phyloP scores from a whole-genome alignment of 139 green algal species.

The Dunaliella primolecta region DNA sequence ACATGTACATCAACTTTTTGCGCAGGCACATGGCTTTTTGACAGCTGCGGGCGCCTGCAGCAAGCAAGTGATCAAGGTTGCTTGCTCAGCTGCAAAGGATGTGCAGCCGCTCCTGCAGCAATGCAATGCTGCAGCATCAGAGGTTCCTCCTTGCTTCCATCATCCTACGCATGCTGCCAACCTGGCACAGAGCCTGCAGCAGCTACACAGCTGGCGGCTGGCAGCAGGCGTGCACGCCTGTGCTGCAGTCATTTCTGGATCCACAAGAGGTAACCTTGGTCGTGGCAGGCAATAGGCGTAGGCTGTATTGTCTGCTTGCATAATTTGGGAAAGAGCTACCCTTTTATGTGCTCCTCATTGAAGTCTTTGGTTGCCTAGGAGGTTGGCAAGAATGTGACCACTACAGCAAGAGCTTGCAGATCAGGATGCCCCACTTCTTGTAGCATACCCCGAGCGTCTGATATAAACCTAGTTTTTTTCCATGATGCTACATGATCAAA shows the following conservation, averaged over 20 bases:
- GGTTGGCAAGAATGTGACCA: no score
- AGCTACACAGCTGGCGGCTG: background rate
- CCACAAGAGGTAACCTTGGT: no score
- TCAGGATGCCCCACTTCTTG: no score
- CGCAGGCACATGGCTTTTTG: background rate
- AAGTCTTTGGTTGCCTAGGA: no score
- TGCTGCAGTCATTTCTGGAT: background rate
- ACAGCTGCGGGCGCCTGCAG: background rate
- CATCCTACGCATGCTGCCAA: background rate
- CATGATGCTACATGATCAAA: no score
- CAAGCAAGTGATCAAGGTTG: background rate
- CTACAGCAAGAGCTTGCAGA: no score
- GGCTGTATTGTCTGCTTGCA: no score
- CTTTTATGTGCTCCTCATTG: no score
- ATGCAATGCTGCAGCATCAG: background rate
- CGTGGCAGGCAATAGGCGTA: no score
- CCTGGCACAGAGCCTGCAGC: background rate
- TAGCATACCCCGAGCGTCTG: no score
- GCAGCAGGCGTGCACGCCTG: background rate
- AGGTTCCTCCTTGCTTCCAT: background rate
- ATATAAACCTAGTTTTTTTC: no score
- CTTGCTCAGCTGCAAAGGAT: background rate
- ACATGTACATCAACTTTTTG: background rate
- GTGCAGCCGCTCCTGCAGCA: background rate
- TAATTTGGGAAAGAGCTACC: no score